Base-by-base conservation (phyloP, 2,329 filamentous ascomycete species). In the Fusarium goolgardi region DNA sequence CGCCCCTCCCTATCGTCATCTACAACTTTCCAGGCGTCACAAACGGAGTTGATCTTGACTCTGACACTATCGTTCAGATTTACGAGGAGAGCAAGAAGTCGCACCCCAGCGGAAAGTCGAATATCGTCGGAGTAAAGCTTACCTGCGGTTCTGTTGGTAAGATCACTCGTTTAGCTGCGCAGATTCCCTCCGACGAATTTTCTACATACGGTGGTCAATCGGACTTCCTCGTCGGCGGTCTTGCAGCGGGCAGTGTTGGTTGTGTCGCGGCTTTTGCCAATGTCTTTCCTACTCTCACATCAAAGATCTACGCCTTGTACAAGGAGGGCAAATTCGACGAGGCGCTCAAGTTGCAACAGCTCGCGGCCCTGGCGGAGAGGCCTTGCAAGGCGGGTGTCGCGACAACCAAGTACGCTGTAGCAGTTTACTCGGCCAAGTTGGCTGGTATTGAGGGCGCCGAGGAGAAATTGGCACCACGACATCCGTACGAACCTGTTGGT, bases 121-220 rank as follows among this genome's bases (percentile, higher is more conserved):
- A 90, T 65, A 89, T 92, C 65, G 86, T 91, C 34, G 90, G 89
- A 40, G 87, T 88, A 32, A 92, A 92, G 80, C 80, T 92, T 51
- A 92, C 90, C 2, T 92, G 90, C 73, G 90, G 90, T 13, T 89
- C 87, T 66, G 90, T 91, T 34, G 90, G 88, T 55, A 93, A 93
- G 77, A 85, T 93, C 59, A 87, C 88, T 3, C 83, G 91, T 10
- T 82, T 93, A 3, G 77, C 78, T 8, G 81, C 80, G 9, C 75
- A 80, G 58, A 77, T 91, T 49, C 75, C 82, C 0, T 76, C 84
- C 0, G 81, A 85, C 1, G 76, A 83, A 16, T 94, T 94, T 73
- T 86, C 89, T 2, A 86, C 88, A 1, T 93, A 88, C 71, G 90
- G 90, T 1, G 91, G 91, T 1, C 90, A 93, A 78, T 88, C 86